These are phyloP conservation scores for Trichomonas gallinae DNA, from an alignment of 208 protist genomes.

Conservation along the genomic window DNA sequence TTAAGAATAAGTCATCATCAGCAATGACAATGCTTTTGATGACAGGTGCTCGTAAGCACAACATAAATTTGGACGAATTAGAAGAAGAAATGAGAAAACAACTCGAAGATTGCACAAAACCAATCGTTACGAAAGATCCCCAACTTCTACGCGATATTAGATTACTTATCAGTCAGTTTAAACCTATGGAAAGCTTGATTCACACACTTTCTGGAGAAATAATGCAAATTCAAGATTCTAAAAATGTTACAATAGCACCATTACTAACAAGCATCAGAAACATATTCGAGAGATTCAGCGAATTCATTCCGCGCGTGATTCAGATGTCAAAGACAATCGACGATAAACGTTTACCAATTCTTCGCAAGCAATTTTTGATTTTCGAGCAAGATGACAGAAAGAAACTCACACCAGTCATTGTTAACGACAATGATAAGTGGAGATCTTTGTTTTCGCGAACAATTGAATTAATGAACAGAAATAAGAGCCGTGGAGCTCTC, in stretches of 20 bases:
- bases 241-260: not conserved
- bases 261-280: not conserved
- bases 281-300: not conserved
- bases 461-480: not conserved
- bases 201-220: not conserved
- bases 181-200: not conserved
- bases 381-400: not conserved
- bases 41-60: not conserved
- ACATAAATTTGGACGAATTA: not conserved
- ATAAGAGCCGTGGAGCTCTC: not conserved
- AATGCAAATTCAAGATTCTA: not conserved
- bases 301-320: not conserved
- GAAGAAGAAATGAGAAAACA: not conserved
- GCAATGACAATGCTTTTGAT: not conserved
- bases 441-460: not conserved
- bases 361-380: not conserved
- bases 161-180: not conserved
- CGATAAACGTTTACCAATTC: not conserved
- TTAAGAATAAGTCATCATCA: not conserved
- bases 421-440: not conserved
- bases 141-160: not conserved
- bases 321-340: not conserved
- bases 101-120: not conserved
- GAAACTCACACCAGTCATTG: not conserved
- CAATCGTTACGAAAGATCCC: not conserved